phyloP scores from a whole-genome alignment of 768 basidiomycete species.

The Sarcomyxa edulis region DNA sequence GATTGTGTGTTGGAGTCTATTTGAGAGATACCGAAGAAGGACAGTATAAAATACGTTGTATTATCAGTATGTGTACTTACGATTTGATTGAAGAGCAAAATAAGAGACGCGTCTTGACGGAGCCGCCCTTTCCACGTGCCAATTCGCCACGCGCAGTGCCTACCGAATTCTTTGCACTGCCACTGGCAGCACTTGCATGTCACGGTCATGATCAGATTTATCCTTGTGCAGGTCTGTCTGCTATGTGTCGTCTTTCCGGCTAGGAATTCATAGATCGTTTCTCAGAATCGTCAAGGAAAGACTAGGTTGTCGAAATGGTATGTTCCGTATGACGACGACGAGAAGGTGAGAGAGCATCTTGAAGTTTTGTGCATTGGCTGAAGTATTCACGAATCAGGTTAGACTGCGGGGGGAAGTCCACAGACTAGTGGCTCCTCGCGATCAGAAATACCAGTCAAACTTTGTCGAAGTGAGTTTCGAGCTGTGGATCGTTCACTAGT shows the following conservation, averaged over 20 bases:
- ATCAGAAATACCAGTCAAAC: conserved; percentile 99
- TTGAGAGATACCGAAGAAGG: too few species aligned
- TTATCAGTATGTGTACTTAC: too few species aligned
- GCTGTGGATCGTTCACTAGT: neutral
- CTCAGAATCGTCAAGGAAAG: conserved; percentile 95
- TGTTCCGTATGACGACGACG: conserved; percentile 97
- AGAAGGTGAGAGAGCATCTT: conserved; percentile 60
- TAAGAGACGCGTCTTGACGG: too few species aligned
- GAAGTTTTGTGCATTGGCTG: conserved; percentile 1
- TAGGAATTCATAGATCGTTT: conserved; percentile 3
- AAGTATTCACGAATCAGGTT: conserved; percentile 45
- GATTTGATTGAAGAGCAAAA: too few species aligned
- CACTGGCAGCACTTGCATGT: too few species aligned
- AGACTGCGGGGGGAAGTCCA: conserved; percentile 95
- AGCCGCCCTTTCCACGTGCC: too few species aligned
- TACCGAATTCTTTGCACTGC: too few species aligned
- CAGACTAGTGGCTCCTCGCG: conserved; percentile 89
- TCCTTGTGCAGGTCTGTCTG: conserved; percentile 80
- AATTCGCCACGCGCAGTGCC: too few species aligned
- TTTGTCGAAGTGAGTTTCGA: conserved; percentile 87
- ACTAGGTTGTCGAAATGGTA: conserved; percentile 98
- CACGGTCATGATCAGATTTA: conserved; percentile 86
- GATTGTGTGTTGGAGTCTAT: conserved; percentile 51
- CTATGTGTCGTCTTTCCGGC: neutral
- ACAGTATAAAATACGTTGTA: too few species aligned